phyloP scores from a whole-genome alignment of 345 rosid genomes.

The Rhodomyrtus tomentosa region DNA sequence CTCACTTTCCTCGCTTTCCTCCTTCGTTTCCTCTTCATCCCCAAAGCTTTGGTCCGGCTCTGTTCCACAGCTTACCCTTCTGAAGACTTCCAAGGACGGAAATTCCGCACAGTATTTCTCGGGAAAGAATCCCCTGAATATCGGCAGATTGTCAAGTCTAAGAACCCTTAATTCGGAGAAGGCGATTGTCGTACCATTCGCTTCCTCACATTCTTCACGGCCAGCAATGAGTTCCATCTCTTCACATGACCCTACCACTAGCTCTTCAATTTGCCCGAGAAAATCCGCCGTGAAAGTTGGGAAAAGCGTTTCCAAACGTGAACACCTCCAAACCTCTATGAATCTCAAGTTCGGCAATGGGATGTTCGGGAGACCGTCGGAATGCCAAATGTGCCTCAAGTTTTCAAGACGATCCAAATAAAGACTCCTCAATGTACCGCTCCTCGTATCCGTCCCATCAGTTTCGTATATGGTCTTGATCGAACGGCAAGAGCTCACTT shows the following conservation, averaged over 20 bases:
- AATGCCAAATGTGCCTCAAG: not conserved
- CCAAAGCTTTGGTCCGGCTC: too few relatives aligned
- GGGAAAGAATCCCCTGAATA: not conserved
- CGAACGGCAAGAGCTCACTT: not conserved
- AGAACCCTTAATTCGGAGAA: not conserved
- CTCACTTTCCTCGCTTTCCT: too few relatives aligned
- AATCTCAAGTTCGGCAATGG: not conserved
- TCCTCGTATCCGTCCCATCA: not conserved
- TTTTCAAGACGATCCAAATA: rapidly evolving
- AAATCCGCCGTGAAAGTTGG: not conserved
- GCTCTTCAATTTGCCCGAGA: not conserved
- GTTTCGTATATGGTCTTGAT: not conserved
- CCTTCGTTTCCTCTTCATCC: too few relatives aligned
- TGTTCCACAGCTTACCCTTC: too few relatives aligned
- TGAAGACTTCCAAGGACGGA: too few relatives aligned
- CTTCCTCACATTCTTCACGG: not conserved
- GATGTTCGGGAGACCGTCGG: not conserved
- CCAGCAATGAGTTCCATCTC: not conserved
- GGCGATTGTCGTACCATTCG: rapidly evolving
- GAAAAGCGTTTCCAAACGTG: not conserved
- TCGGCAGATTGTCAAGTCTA: not conserved
- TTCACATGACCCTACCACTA: not conserved
- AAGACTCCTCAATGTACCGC: not conserved
- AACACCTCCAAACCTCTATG: rapidly evolving
- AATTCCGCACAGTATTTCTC: not conserved